Base-by-base conservation (phyloP, 768 basidiomycete species). In the Coprinopsis strossmayeri region DNA sequence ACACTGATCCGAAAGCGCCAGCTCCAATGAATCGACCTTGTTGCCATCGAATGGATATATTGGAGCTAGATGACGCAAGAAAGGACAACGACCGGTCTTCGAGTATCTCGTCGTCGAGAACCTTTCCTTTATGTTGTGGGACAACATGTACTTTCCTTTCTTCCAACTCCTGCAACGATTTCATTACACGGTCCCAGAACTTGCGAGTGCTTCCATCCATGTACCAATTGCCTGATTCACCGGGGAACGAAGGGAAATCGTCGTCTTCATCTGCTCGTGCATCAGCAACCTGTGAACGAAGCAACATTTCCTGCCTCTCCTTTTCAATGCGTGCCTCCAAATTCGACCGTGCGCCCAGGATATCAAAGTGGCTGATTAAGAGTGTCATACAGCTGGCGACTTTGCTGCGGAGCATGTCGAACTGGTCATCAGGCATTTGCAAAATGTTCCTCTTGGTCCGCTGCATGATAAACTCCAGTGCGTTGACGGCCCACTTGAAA, bases 1-100 rank as follows among this genome's bases (percentile, higher is more conserved):
- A 99, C n/a, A 99, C 96, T n/a, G 91, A 95, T 18, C 96, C 96
- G 64, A 96, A 97, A 7, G 96, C 94, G 13, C 96, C 96, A n/a
- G 93, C 84, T 44, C 95, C 96, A 57, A 99, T 97, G 69, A 97
- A 97, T 50, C 87, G 82, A 12, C 95, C 93, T 68, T 99, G 96
- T 63, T 97, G 95, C 96, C 96, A 99, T 34, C 90, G 82, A 52
- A 98, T 85, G 2, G 92, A 90, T 53, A 97, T 91, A 57, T 95
- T 96, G 23, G 92, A 93, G 34, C 84, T 84, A n/a, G 91, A 91
- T 1, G 92, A 92, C 0, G 96, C 96, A 34, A 99, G 78, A 73
- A 93, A 95, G 4, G 93, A 84, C 39, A 96, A 72, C 0, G 95
- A 92, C 39, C 91, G 81, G 63, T 99, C 95, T 66, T 98, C 96